Percentiles rank a stretch among this genome's conserved stretches.
These are phyloP conservation scores for Wickerhamomyces hampshirensis DNA, from an alignment of 805 yeast genomes.

Conservation along the genomic window DNA sequence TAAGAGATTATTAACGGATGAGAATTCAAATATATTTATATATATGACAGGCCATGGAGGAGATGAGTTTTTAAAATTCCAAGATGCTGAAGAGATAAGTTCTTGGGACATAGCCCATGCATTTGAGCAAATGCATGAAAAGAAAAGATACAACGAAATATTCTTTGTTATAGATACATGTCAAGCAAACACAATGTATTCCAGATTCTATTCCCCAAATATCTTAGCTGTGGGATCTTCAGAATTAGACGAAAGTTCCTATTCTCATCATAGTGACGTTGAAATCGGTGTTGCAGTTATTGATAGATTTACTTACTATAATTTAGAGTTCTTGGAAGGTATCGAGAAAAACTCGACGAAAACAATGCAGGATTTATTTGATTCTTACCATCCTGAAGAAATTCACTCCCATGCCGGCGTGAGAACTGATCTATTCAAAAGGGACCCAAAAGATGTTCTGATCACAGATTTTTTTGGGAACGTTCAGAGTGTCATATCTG, in stretches of 20 bases:
- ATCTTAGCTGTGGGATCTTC: constrained; percentile 91
- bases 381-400: constrained; percentile 74
- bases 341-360: constrained; percentile 69
- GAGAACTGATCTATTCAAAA: constrained; percentile 67
- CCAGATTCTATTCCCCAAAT: constrained; percentile 87
- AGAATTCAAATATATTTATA: constrained; percentile 86
- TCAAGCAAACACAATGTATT: constrained; percentile 97
- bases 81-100: constrained; percentile 96
- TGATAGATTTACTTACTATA: constrained; percentile 91
- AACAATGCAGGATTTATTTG: constrained; percentile 81
- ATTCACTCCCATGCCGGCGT: constrained; percentile 95
- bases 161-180: constrained; percentile 98
- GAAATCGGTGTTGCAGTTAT: constrained; percentile 98
- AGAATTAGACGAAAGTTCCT: constrained; percentile 80
- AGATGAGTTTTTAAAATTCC: constrained; percentile 92
- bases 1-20: constrained; percentile 87
- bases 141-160: constrained; percentile 90
- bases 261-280: constrained; percentile 92
- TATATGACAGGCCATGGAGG: constrained; percentile 99
- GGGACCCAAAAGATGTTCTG: constrained; percentile 62
- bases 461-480: constrained; percentile 95
- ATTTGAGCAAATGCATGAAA: constrained; percentile 94
- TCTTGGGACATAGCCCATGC: constrained; percentile 96
- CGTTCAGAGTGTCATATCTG: constrained; percentile 73
- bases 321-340: constrained; percentile 80